These are phyloP conservation scores for Boletus insuetus DNA, from an alignment of 768 basidiomycete genomes.

Conservation along the genomic window DNA sequence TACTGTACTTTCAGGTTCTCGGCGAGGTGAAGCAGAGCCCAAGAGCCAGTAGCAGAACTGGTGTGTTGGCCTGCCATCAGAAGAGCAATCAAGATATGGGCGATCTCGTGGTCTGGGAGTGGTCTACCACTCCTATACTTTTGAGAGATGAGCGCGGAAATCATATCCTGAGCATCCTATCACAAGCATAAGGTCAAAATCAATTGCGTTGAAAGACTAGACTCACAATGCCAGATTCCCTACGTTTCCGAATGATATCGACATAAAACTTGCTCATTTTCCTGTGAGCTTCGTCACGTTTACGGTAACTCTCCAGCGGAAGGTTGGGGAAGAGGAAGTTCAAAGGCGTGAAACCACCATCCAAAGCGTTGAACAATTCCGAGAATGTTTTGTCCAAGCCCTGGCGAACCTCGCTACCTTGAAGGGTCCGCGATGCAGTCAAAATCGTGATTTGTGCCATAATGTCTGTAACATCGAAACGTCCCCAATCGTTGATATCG, in stretches of 20 bases:
- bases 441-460: constrained; percentile 91
- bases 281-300: constrained; percentile 84
- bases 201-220: not conserved
- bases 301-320: constrained; percentile 86
- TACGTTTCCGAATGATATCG: constrained; percentile 76
- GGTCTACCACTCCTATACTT: constrained; percentile 77
- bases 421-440: constrained; percentile 90
- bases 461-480: constrained; percentile 68
- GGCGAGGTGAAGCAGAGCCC: constrained; percentile 88
- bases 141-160: constrained; percentile 80
- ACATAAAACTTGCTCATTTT: constrained; percentile 95
- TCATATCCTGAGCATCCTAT: constrained; percentile 87
- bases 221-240: constrained; percentile 44
- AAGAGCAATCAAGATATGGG: constrained; percentile 97
- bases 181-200: not conserved
- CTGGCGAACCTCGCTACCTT: constrained; percentile 85
- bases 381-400: constrained; percentile 83
- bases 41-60: constrained; percentile 87
- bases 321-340: constrained; percentile 95
- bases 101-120: constrained; percentile 87
- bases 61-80: constrained; percentile 99
- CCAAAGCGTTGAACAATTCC: constrained; percentile 79
- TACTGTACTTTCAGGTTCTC: constrained; percentile 71
- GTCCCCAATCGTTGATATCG: constrained; percentile 74
- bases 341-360: constrained; percentile 93